phyloP scores from a whole-genome alignment of 805 yeast species.

The Yamadazyma akitaensis region DNA sequence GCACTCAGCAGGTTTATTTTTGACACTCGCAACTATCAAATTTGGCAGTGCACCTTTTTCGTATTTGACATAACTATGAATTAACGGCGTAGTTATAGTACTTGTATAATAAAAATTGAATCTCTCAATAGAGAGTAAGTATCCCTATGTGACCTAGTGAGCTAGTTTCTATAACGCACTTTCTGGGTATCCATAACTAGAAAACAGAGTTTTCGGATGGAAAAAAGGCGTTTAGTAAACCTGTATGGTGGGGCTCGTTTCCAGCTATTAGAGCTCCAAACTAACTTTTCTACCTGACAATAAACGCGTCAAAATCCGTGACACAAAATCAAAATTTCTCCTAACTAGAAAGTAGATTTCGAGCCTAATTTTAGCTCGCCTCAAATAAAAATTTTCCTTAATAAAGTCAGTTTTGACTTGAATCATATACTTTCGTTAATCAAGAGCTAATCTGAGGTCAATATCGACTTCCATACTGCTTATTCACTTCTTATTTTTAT shows the following conservation, averaged over 20 bases:
- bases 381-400: conserved; percentile 7
- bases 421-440: conserved; percentile 3
- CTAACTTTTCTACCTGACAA: background rate
- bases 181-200: too few species aligned
- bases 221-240: background rate
- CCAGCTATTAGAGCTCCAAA: background rate
- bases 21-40: too few species aligned
- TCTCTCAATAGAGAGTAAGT: too few species aligned
- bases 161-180: too few species aligned
- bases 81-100: too few species aligned
- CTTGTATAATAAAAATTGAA: too few species aligned
- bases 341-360: background rate
- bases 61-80: too few species aligned
- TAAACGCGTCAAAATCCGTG: conserved; percentile 2
- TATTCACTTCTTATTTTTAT: background rate
- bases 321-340: conserved; percentile 5
- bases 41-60: too few species aligned
- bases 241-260: background rate
- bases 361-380: conserved; percentile 5
- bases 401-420: background rate
- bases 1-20: too few species aligned
- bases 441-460: background rate
- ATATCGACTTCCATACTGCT: background rate
- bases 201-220: too few species aligned
- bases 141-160: too few species aligned